phyloP scores from a whole-genome alignment of 495 filamentous ascomycete genomes.

The Corynascus novoguineensis region DNA sequence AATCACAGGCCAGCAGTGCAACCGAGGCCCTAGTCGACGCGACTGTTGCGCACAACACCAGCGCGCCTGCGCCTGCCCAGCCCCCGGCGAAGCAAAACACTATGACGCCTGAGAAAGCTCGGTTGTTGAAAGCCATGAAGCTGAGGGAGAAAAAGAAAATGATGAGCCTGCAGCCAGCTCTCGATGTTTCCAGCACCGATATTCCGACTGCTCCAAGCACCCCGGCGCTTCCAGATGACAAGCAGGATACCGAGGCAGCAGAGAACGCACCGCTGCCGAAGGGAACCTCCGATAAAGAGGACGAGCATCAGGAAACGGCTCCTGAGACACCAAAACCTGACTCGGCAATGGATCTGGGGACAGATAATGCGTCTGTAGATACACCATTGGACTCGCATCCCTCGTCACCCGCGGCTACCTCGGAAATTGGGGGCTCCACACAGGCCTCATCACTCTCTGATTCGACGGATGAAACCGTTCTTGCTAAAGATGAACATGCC shows the following conservation, averaged over 20 bases:
- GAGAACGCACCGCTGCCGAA: not conserved
- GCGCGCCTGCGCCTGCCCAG: conserved; percentile 33
- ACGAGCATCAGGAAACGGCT: conserved; percentile 16
- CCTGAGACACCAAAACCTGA: conserved; percentile 35
- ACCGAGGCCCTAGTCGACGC: conserved; percentile 47
- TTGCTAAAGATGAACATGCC: conserved; percentile 21
- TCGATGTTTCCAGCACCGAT: conserved; percentile 13
- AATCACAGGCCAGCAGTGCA: conserved; percentile 34
- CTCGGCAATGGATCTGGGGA: conserved; percentile 35
- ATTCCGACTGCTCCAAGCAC: conserved; percentile 16
- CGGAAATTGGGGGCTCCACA: conserved; percentile 48
- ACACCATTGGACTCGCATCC: conserved; percentile 46
- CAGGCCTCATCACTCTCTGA: conserved; percentile 52
- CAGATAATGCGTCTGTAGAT: conserved; percentile 35
- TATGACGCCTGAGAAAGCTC: conserved; percentile 82
- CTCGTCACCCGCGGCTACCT: conserved; percentile 42
- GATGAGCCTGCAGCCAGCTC: conserved; percentile 29
- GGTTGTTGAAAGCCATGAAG: conserved; percentile 90
- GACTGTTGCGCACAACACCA: conserved; percentile 44
- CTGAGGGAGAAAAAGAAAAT: conserved; percentile 72
- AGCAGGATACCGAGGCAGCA: not conserved
- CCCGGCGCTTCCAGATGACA: conserved; percentile 11
- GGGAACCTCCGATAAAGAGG: conserved; percentile 1
- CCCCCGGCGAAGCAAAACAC: conserved; percentile 47
- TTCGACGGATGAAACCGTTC: conserved; percentile 48